A percentile compares a stretch with the other conserved stretches of the same genome.
These are phyloP conservation scores for Phytophthora litchii DNA, from an alignment of 352 stramenopile genomes.

Conservation along the genomic window DNA sequence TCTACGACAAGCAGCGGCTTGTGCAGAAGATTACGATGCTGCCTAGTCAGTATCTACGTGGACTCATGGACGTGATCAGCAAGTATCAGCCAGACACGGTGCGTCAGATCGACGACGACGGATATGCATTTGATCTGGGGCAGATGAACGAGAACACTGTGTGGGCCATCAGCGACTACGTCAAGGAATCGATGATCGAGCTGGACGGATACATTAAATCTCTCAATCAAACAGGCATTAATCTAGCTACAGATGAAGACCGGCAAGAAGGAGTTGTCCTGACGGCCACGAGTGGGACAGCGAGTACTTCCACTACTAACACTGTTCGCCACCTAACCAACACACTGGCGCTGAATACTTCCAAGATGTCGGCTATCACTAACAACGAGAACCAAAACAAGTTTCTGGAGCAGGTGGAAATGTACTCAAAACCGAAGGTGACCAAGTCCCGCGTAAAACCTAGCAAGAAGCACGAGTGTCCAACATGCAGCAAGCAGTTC, in stretches of 20 bases:
- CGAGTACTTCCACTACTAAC: slow-evolving; percentile 2
- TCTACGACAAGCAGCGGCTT: slow-evolving; percentile 82
- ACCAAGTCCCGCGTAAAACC: slow-evolving; percentile 88
- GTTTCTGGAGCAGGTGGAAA: slow-evolving; percentile 88
- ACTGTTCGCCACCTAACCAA: slow-evolving; percentile 36
- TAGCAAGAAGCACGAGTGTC: slow-evolving; percentile 87
- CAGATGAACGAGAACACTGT: slow-evolving; percentile 91
- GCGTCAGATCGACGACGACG: slow-evolving; percentile 86
- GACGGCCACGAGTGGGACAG: slow-evolving; percentile 17
- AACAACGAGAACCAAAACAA: slow-evolving; percentile 83
- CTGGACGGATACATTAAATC: slow-evolving; percentile 86
- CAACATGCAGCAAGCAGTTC: slow-evolving; percentile 87
- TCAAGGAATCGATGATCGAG: slow-evolving; percentile 87
- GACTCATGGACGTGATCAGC: slow-evolving; percentile 88
- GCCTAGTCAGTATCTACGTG: slow-evolving; percentile 82
- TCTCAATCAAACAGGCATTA: slow-evolving; percentile 51
- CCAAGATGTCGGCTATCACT: slow-evolving; percentile 76
- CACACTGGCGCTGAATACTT: slow-evolving; percentile 55
- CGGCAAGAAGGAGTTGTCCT: slow-evolving; percentile 23
- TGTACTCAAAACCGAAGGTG: slow-evolving; percentile 89
- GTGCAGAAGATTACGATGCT: slow-evolving; percentile 89
- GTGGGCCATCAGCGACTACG: slow-evolving; percentile 88
- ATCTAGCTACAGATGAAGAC: slow-evolving; percentile 30
- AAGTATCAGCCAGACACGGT: slow-evolving; percentile 90
- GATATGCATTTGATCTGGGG: slow-evolving; percentile 86